Percentiles rank a stretch among this genome's conserved stretches.
phyloP scores from a whole-genome alignment of 2,329 filamentous ascomycete species.

The Claviceps pusilla region DNA sequence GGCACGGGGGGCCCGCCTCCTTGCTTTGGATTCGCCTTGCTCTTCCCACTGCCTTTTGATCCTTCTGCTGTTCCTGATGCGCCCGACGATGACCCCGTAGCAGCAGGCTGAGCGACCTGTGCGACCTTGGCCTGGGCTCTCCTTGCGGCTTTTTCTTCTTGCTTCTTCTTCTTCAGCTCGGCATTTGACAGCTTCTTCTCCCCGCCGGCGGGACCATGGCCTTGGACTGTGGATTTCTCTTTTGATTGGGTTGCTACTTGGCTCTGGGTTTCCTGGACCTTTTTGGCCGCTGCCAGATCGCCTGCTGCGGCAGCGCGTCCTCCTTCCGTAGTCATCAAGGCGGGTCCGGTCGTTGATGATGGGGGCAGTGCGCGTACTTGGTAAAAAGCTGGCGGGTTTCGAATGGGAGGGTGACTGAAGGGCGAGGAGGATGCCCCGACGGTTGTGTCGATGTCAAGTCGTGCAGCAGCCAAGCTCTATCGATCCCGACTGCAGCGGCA shows the following conservation, averaged over 20 bases:
- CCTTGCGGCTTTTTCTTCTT: slow-evolving; percentile 81
- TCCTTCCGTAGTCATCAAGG: slow-evolving; percentile 19
- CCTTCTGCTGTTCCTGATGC: slow-evolving; percentile 20
- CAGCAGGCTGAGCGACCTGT: slow-evolving; percentile 25
- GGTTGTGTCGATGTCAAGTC: neutral
- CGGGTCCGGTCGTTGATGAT: neutral
- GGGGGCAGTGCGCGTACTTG: neutral
- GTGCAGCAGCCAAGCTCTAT: neutral
- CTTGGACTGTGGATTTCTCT: slow-evolving; percentile 5
- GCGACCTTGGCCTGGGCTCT: slow-evolving; percentile 55
- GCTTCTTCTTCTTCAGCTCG: slow-evolving; percentile 75
- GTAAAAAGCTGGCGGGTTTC: neutral
- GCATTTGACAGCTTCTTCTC: slow-evolving; percentile 53
- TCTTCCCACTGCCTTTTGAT: slow-evolving; percentile 23
- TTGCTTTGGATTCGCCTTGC: slow-evolving; percentile 33
- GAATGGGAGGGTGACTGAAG: neutral
- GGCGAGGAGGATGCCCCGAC: neutral
- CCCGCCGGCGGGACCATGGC: slow-evolving; percentile 9
- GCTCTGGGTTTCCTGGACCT: slow-evolving; percentile 11
- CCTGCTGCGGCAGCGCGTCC: slow-evolving; percentile 15
- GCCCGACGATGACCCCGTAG: neutral
- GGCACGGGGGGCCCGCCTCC: slow-evolving; percentile 22
- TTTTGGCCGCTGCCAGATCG: slow-evolving; percentile 12
- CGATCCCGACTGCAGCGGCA: no score
- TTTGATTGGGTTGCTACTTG: slow-evolving; percentile 11